These are phyloP conservation scores for Blastocystis sp. DNA, from an alignment of 352 stramenopile species.

Conservation along the genomic window DNA sequence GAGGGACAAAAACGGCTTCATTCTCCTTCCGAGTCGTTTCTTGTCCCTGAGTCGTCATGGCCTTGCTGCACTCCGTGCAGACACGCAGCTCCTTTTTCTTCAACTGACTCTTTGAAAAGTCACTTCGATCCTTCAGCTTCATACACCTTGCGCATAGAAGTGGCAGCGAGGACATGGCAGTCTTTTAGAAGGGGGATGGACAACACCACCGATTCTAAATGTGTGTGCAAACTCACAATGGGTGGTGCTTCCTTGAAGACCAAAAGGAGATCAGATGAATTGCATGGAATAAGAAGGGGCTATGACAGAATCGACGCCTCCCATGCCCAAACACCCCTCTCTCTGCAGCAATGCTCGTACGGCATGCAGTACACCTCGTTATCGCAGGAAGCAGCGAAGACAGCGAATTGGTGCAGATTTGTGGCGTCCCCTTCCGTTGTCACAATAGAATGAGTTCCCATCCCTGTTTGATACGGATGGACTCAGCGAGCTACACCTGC, in stretches of 20 bases:
- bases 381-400: no score
- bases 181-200: background rate
- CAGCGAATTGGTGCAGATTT: no score
- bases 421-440: background rate
- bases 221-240: no score
- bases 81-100: background rate
- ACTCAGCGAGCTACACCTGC: conserved; percentile 61
- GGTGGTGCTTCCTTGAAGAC: no score
- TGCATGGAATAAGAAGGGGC: no score
- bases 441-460: background rate
- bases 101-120: conserved; percentile 19
- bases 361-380: no score
- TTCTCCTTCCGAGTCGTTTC: background rate
- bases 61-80: background rate
- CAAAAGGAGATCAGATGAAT: no score
- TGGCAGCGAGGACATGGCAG: background rate
- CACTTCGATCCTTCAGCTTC: conserved; percentile 9
- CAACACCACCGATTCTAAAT: background rate
- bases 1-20: background rate
- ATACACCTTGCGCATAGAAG: background rate
- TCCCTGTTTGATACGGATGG: conserved; percentile 60
- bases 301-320: no score
- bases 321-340: no score
- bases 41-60: background rate
- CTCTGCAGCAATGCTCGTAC: no score